A percentile compares a stretch with the other conserved stretches of the same genome.
phyloP scores from a whole-genome alignment of 2,329 filamentous ascomycete species.

The Triangularia setosa region DNA sequence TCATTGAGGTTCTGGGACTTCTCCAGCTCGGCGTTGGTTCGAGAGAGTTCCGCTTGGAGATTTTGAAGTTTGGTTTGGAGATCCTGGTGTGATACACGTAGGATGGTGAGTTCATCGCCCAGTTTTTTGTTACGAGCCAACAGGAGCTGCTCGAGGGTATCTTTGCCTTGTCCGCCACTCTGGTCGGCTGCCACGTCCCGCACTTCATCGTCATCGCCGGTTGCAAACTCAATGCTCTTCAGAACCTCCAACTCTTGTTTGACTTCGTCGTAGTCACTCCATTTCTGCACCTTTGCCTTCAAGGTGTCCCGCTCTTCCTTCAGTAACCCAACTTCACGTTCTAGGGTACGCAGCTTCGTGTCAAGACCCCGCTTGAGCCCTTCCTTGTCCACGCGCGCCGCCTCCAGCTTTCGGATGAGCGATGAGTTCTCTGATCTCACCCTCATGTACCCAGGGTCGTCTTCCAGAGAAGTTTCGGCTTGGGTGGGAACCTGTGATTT shows the following conservation, averaged over 20 bases:
- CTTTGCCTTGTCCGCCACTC: slow-evolving; percentile 55
- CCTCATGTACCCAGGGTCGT: slow-evolving; percentile 84
- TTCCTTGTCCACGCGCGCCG: slow-evolving; percentile 77
- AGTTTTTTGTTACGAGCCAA: slow-evolving; percentile 95
- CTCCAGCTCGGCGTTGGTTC: slow-evolving; percentile 80
- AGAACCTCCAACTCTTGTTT: slow-evolving; percentile 95
- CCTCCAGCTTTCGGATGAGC: slow-evolving; percentile 82
- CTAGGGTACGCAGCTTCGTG: slow-evolving; percentile 68
- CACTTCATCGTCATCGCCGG: slow-evolving; percentile 73
- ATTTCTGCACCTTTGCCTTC: slow-evolving; percentile 78
- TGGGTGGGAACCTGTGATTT: slow-evolving; percentile 68
- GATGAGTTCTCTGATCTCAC: slow-evolving; percentile 92
- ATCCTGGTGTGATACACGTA: slow-evolving; percentile 92
- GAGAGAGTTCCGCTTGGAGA: slow-evolving; percentile 78
- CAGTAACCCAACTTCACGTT: slow-evolving; percentile 71
- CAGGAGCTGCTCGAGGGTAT: slow-evolving; percentile 85
- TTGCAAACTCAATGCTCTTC: slow-evolving; percentile 96
- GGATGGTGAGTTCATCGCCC: slow-evolving; percentile 84
- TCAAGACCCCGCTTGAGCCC: slow-evolving; percentile 73
- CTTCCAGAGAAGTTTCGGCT: slow-evolving; percentile 63
- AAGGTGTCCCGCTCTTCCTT: slow-evolving; percentile 78
- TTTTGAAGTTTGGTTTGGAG: slow-evolving; percentile 74
- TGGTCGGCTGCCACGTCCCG: slow-evolving; percentile 30
- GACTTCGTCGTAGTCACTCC: slow-evolving; percentile 92
- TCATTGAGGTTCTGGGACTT: slow-evolving; percentile 78